Conservation (phyloP, 495 filamentous ascomycete genomes). For the Talaromyces proteolyticus region DNA sequence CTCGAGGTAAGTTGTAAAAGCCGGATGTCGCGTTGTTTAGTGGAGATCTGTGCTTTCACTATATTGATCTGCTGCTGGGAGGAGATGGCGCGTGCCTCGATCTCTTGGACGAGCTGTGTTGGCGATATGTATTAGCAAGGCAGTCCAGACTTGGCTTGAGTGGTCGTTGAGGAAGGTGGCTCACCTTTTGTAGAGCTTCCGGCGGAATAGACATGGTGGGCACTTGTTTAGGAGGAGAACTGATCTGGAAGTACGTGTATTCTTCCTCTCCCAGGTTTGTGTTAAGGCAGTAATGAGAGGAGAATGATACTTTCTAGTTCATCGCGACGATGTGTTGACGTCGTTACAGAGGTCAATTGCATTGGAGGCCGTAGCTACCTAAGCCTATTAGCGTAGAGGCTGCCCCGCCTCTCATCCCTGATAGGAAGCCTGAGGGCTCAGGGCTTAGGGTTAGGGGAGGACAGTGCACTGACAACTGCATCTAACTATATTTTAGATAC, state of each 20-base stretch:
- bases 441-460: constrained; percentile 7
- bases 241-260: too few species aligned
- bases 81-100: constrained; percentile 78
- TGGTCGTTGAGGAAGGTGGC: constrained; percentile 1
- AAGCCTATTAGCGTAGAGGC: too few species aligned
- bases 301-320: too few species aligned
- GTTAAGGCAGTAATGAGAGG: constrained; percentile 4
- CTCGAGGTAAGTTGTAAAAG: constrained; percentile 82
- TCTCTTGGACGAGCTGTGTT: constrained; percentile 80
- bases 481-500: too few species aligned
- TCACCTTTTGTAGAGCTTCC: constrained; percentile 90
- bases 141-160: background rate
- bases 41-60: constrained; percentile 76
- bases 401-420: background rate
- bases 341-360: too few species aligned
- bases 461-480: too few species aligned
- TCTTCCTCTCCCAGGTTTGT: too few species aligned
- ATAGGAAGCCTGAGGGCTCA: too few species aligned
- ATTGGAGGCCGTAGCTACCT: too few species aligned
- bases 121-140: constrained; percentile 6
- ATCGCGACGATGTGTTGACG: background rate
- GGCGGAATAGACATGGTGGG: constrained; percentile 88
- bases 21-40: constrained; percentile 83
- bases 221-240: background rate
- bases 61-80: constrained; percentile 90